phyloP scores from a whole-genome alignment of 1,139 yeast genomes.

The Meyerozyma sp. region DNA sequence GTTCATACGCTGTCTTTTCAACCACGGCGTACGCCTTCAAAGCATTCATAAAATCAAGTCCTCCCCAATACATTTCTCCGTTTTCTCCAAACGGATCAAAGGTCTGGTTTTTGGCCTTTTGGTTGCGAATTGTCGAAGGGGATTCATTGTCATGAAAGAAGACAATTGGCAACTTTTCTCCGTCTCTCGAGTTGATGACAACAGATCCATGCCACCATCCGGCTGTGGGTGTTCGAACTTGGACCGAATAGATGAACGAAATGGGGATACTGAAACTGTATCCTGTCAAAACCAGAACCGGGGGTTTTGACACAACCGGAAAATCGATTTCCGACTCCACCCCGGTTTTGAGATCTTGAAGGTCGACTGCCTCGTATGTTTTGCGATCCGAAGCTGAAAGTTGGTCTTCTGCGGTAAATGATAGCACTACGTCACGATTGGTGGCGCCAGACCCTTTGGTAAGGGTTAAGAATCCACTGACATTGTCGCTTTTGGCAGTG shows the following conservation, averaged over 20 bases:
- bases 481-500: conserved; percentile 64
- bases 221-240: conserved; percentile 72
- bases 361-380: conserved; percentile 49
- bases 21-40: conserved; percentile 53
- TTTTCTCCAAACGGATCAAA: conserved; percentile 73
- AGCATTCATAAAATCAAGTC: conserved; percentile 62
- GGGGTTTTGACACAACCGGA: conserved; percentile 46
- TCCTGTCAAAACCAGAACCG: conserved; percentile 47
- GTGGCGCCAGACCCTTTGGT: conserved; percentile 50
- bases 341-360: conserved; percentile 24
- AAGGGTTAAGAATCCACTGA: conserved; percentile 69
- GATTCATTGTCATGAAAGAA: conserved; percentile 91
- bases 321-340: conserved; percentile 9
- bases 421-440: conserved; percentile 55
- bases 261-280: conserved; percentile 64
- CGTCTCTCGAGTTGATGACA: conserved; percentile 63
- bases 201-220: conserved; percentile 95
- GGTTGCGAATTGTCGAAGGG: conserved; percentile 63
- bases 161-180: conserved; percentile 69
- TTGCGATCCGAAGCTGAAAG: conserved; percentile 42
- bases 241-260: conserved; percentile 66
- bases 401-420: conserved; percentile 73
- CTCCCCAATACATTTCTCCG: conserved; percentile 84
- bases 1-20: conserved; percentile 66
- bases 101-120: conserved; percentile 50